phyloP scores from a whole-genome alignment of 768 basidiomycete genomes.

The Lenzites betulinus region DNA sequence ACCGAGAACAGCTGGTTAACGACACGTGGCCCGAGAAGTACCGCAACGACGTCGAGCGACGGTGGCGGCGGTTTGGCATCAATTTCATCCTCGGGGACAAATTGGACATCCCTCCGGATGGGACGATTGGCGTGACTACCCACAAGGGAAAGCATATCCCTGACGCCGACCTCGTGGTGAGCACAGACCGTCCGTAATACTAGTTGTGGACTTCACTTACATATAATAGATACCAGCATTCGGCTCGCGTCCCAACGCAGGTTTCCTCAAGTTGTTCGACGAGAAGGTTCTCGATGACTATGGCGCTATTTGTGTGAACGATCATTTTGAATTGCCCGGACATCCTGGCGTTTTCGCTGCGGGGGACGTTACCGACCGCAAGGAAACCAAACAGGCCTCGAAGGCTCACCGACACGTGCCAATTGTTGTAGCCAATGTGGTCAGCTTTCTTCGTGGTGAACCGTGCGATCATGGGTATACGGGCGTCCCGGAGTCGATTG shows the following conservation, averaged over 20 bases:
- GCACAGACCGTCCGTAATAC: conserved; percentile 23
- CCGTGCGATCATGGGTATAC: conserved; percentile 43
- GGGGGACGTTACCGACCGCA: conserved; percentile 65
- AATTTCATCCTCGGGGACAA: conserved; percentile 53
- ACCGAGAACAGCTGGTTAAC: conserved; percentile 52
- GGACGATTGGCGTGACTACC: conserved; percentile 45
- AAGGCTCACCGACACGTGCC: conserved; percentile 48
- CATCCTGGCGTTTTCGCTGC: conserved; percentile 60
- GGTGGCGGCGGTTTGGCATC: conserved; percentile 47
- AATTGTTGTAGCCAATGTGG: conserved; percentile 51
- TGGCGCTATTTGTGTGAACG: conserved; percentile 51
- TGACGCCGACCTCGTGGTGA: conserved; percentile 60
- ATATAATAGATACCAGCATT: conserved; percentile 29
- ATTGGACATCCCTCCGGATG: conserved; percentile 49
- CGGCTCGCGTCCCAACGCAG: conserved; percentile 49
- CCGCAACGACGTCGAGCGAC: conserved; percentile 47
- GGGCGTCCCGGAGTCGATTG: conserved; percentile 50
- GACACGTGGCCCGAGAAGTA: conserved; percentile 54
- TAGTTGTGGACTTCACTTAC: background rate
- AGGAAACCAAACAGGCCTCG: conserved; percentile 60
- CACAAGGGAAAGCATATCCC: conserved; percentile 50
- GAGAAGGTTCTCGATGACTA: conserved; percentile 35
- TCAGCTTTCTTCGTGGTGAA: conserved; percentile 43
- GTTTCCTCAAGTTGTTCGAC: conserved; percentile 46
- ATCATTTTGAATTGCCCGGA: conserved; percentile 56